A percentile compares a stretch with the other conserved stretches of the same genome.
Evolutionary conservation across 257 asterid species (phyloP).

Genomic region (Ajuga chamaepitys): DNA sequence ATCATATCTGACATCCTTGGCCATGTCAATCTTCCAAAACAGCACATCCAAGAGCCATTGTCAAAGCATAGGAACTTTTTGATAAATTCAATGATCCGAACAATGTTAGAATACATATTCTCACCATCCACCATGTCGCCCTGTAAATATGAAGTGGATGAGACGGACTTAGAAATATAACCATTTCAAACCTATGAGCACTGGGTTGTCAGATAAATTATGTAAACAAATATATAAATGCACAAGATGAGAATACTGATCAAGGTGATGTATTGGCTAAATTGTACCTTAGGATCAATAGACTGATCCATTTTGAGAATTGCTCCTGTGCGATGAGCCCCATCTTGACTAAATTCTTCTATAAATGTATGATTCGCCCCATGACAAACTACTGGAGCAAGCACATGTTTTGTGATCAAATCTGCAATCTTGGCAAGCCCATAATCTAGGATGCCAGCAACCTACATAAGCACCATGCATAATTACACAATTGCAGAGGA

Average conservation of each 20-base stretch:
- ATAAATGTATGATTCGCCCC: constrained; percentile 36
- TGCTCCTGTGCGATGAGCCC: constrained; percentile 30
- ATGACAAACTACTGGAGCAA: constrained; percentile 48
- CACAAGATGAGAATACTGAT: background rate
- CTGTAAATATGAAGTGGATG: constrained; percentile 31
- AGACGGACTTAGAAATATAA: constrained; percentile 8
- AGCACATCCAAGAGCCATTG: constrained; percentile 66
- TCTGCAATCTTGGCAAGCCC: constrained; percentile 91
- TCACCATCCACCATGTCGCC: constrained; percentile 50
- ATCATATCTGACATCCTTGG: constrained; percentile 86
- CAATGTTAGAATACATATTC: constrained; percentile 54
- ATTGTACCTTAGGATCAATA: constrained; percentile 41
- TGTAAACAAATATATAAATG: background rate
- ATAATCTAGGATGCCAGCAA: constrained; percentile 61
- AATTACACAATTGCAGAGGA: constrained; percentile 10
- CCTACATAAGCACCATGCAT: constrained; percentile 41
- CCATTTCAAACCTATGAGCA: background rate
- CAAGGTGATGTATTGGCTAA: constrained; percentile 7
- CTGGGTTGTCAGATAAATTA: background rate
- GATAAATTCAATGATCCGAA: constrained; percentile 49
- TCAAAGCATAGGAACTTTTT: constrained; percentile 51
- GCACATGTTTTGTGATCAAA: constrained; percentile 50
- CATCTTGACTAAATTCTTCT: constrained; percentile 36
- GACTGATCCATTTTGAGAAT: constrained; percentile 60
- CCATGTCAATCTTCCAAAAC: constrained; percentile 93